Evolutionary conservation across 352 stramenopile genomes (phyloP).

Genomic region (Globisporangium sylvaticum): DNA sequence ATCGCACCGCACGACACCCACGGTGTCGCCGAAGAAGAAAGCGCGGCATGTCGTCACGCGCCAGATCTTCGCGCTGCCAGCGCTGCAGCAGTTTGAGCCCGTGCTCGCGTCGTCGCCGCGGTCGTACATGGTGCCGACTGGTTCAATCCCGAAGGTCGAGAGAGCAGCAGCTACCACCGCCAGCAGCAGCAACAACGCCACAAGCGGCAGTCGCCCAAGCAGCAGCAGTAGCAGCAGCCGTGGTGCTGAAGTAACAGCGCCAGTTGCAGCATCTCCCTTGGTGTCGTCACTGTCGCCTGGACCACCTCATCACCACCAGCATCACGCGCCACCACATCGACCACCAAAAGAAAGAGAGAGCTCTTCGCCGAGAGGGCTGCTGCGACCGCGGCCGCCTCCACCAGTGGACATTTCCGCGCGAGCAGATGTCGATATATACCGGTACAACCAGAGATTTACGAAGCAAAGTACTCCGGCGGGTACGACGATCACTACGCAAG

Average conservation of each 20-base stretch:
- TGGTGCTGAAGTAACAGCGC: neutral
- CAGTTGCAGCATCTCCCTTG: neutral
- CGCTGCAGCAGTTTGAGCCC: slow-evolving; percentile 62
- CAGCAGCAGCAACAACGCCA: neutral
- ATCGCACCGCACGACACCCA: slow-evolving; percentile 6
- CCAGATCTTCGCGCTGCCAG: slow-evolving; percentile 49
- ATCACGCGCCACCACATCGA: neutral
- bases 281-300: neutral
- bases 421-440: slow-evolving; percentile 54
- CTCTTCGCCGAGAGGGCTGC: slow-evolving; percentile 22
- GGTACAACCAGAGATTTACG: slow-evolving; percentile 59
- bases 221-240: neutral
- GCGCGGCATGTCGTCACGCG: slow-evolving; percentile 25
- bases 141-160: slow-evolving; percentile 15
- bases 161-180: neutral
- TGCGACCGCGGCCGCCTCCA: slow-evolving; percentile 34
- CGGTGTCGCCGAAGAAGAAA: slow-evolving; percentile 40
- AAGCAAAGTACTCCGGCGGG: slow-evolving; percentile 52
- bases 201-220: neutral
- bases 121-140: slow-evolving; percentile 24
- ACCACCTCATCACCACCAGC: slow-evolving; percentile 1
- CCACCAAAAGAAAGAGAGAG: slow-evolving; percentile 19
- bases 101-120: slow-evolving; percentile 39
- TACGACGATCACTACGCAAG: slow-evolving; percentile 66
- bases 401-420: slow-evolving; percentile 37